Evolutionary conservation across 306 rosid genomes (phyloP), one percentile per base, ranked within the genome.

Genomic region (Biancaea sappan): DNA sequence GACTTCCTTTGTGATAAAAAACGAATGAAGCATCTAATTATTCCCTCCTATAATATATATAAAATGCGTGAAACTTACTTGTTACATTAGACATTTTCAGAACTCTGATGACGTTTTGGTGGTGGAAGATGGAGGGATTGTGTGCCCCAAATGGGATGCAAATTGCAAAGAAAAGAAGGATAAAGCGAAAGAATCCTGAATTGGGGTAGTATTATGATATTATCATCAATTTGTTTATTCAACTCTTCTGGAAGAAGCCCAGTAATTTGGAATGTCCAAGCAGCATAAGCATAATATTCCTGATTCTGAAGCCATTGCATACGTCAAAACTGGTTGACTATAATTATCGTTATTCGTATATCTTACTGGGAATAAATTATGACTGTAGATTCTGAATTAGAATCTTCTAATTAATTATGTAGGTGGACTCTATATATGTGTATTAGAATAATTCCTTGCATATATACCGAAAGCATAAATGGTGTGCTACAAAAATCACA

Each of bases 81-180:
- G 71, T 61, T 3, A 38, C 34, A 48, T 40, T 61, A 31, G 47
- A 75, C 46, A 75, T 63, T 32, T 53, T 5, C 10, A 18, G 56
- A 75, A 60, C 32, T 18, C 38, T 8, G 28, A 73, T 21, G 38
- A 19, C 32, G 69, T 44, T 52, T 44, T 44, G 62, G 38, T 16
- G 14, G 38, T 1, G 19, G 56, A 56, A n/a, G 56, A 71, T 66
- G 37, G 31, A 63, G 22, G 62, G 66, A 22, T 64, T 47, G 54
- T 62, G 78, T 50, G 63, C 63, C 78, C 78, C 38, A 63, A 50
- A 63, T 74, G 78, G 78, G 71, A 48, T 74, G 71, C 78, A 60
- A 73, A 77, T 44, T 73, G 70, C 53, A 54, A 24, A 16, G n/a
- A 70, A 73, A 54, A 53, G 57, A 74, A 25, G 51, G 32, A 57